phyloP scores from a whole-genome alignment of 192 early-diverging fungal species.

The Backusella sp. region DNA sequence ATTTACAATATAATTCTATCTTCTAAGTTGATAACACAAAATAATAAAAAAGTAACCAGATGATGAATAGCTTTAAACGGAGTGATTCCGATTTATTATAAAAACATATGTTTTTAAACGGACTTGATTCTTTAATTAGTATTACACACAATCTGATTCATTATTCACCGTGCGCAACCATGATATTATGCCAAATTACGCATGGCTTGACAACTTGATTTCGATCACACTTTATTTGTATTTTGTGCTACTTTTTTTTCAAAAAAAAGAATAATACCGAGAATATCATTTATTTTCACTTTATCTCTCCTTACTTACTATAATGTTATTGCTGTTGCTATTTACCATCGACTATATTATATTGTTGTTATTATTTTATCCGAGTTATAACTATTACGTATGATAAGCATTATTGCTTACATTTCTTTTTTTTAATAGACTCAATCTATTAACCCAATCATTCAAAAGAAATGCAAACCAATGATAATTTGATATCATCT shows the following conservation, averaged over 20 bases:
- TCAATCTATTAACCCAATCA: neutral
- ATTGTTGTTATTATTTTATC: no score
- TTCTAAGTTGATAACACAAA: neutral
- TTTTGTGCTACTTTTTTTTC: neutral
- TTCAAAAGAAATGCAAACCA: neutral
- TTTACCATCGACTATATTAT: no score
- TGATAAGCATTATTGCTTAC: neutral
- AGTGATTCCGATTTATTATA: conserved; percentile 1
- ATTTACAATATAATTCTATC: neutral
- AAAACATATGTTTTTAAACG: neutral
- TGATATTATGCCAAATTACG: conserved; percentile 3
- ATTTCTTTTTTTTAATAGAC: neutral
- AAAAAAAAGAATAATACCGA: neutral
- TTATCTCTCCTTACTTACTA: neutral
- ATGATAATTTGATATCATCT: neutral
- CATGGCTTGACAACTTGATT: conserved; percentile 5
- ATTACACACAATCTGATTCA: neutral
- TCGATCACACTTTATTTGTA: neutral
- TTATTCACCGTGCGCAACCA: neutral
- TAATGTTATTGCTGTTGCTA: neutral
- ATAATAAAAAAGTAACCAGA: conserved; percentile 1
- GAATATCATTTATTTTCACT: neutral
- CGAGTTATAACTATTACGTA: neutral
- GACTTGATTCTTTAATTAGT: neutral
- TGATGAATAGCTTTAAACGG: conserved; percentile 2